A percentile compares a stretch with the other conserved stretches of the same genome.
Conservation (phyloP, 2,329 filamentous ascomycete genomes). For the Diplocarpon rosae region DNA sequence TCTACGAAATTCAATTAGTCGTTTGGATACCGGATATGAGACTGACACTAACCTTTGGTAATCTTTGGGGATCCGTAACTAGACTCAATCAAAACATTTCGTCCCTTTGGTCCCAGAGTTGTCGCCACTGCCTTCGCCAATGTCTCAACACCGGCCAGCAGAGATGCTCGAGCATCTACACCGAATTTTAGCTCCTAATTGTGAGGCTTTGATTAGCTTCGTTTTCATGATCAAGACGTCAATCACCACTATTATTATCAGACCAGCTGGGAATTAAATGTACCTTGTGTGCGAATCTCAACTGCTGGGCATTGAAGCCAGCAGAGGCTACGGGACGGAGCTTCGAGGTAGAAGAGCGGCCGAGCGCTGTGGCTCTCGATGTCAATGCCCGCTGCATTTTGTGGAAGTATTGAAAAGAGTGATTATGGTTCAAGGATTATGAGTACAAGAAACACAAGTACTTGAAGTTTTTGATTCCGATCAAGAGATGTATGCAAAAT, state of each 20-base stretch:
- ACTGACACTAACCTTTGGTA: conserved; percentile 69
- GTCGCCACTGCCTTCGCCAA: conserved; percentile 92
- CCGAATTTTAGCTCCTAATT: conserved; percentile 91
- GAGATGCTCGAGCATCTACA: conserved; percentile 80
- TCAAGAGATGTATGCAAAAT: no score
- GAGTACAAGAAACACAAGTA: conserved; percentile 16
- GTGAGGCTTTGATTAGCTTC: conserved; percentile 8
- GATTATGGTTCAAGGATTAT: conserved; percentile 15
- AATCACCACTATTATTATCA: not conserved
- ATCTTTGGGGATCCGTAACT: conserved; percentile 99
- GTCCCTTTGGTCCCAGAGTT: conserved; percentile 93
- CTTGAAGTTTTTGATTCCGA: no score
- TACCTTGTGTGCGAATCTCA: conserved; percentile 97
- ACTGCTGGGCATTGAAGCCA: conserved; percentile 68
- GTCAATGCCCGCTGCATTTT: conserved; percentile 90
- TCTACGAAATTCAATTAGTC: conserved; percentile 38
- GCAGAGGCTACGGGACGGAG: conserved; percentile 45
- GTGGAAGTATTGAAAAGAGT: conserved; percentile 30
- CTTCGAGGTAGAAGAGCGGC: conserved; percentile 51
- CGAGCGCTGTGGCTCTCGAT: conserved; percentile 72
- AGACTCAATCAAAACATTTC: conserved; percentile 97
- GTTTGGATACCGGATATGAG: not conserved
- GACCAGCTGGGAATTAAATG: conserved; percentile 14
- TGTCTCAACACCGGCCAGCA: conserved; percentile 91
- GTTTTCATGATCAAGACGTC: not conserved